Evolutionary conservation across 78 protist genomes (phyloP), one percentile per base, ranked within the genome.

Genomic region (Speleostelium caveatum): DNA sequence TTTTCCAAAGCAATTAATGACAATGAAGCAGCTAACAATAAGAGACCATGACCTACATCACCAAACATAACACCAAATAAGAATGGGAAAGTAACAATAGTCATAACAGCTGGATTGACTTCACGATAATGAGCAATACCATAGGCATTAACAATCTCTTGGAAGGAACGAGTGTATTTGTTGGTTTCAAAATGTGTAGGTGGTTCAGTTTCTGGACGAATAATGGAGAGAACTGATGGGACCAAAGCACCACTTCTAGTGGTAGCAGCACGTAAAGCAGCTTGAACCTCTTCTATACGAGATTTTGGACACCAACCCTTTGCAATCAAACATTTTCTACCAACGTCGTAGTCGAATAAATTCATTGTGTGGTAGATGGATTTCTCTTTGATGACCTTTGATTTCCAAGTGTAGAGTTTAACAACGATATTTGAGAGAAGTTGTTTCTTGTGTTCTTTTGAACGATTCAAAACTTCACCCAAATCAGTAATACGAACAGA

Each of bases 1-100:
- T 94, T 96, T 93, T 97, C 99, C n/a, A 92, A 49, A 60, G 30
- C 0, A 78, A 93, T 12, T 49, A 99, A 56, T n/a, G 32, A 45
- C 10, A 51, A 0, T 28, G 97, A 98, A 28, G 87, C 21, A 4
- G 95, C 59, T 12, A 96, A 36, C 74, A 99, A 53, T 58, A 98
- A 28, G 55, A 92, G 1, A 32, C 99, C 99, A 95, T 99, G 99
- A 42, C 99, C 99, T 0, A 97, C 32, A 74, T 99, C 99, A 33
- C 99, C 99, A 86, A 97, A 99, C 99, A 99, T 99, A 90, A 99
- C 97, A 35, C 99, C 99, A 33, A 99, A 99, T 24, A 99, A 93
- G 98, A 98, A 99, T 42, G 99, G 99, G 98, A 99, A 99, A 36
- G 99, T 97, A 69, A 99, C 90, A 73, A 98, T 68, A 58, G 99